phyloP scores from a whole-genome alignment of 2,329 filamentous ascomycete genomes.

The Ophiosphaerella narmari region DNA sequence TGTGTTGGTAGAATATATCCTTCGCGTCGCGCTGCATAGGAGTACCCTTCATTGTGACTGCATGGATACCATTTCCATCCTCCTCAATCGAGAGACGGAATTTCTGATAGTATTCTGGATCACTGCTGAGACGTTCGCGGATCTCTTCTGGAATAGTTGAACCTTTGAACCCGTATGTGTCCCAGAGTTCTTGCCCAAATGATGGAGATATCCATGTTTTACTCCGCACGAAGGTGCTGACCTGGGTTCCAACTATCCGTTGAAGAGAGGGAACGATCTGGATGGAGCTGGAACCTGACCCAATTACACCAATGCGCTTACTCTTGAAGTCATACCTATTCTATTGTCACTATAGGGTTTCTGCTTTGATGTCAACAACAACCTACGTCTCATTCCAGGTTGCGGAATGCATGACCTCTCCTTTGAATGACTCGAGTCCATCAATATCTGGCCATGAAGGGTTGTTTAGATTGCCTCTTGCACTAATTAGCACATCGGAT shows the following conservation, averaged over 20 bases:
- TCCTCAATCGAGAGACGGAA: constrained; percentile 41
- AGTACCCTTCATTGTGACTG: constrained; percentile 42
- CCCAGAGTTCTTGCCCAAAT: constrained; percentile 35
- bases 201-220: constrained; percentile 45
- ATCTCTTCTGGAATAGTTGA: constrained; percentile 32
- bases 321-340: constrained; percentile 36
- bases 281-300: constrained; percentile 46
- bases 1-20: constrained; percentile 46
- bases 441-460: constrained; percentile 42
- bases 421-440: constrained; percentile 35
- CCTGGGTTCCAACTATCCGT: constrained; percentile 34
- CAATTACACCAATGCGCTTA: constrained; percentile 44
- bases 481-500: constrained; percentile 37
- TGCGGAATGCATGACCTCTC: constrained; percentile 44
- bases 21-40: constrained; percentile 44
- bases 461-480: constrained; percentile 39
- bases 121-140: constrained; percentile 28
- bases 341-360: constrained; percentile 1
- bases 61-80: constrained; percentile 39
- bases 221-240: constrained; percentile 40
- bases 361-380: not conserved
- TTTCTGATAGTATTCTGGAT: constrained; percentile 37
- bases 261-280: constrained; percentile 49
- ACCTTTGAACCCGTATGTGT: constrained; percentile 42
- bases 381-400: constrained; percentile 41